These are phyloP conservation scores for Yamadazyma conglobata DNA, from an alignment of 1,139 yeast species.

Conservation along the genomic window DNA sequence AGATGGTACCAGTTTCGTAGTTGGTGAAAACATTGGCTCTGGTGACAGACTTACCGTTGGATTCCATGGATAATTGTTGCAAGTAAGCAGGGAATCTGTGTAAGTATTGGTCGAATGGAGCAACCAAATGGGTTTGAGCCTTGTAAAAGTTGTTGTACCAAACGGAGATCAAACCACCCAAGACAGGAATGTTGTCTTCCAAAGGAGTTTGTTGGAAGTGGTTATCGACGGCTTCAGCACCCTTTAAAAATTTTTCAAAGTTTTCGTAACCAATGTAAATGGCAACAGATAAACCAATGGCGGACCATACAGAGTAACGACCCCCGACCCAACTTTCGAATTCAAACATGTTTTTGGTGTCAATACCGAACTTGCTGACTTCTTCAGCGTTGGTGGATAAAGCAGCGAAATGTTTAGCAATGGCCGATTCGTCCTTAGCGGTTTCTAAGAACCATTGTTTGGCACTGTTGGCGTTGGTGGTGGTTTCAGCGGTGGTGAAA, in stretches of 20 bases:
- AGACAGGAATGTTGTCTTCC: constrained; percentile 85
- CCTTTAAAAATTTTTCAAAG: constrained; percentile 86
- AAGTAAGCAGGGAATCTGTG: constrained; percentile 99
- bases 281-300: constrained; percentile 94
- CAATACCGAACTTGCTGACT: constrained; percentile 93
- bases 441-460: constrained; percentile 84
- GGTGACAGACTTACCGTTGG: constrained; percentile 96
- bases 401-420: constrained; percentile 97
- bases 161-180: constrained; percentile 89
- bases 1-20: constrained; percentile 92
- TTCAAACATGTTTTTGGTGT: constrained; percentile 96
- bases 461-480: constrained; percentile 92
- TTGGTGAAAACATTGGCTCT: constrained; percentile 86
- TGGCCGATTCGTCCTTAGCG: constrained; percentile 66
- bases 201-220: constrained; percentile 83
- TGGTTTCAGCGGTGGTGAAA: constrained; percentile 97
- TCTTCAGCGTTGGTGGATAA: constrained; percentile 89
- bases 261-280: constrained; percentile 92
- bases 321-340: constrained; percentile 99
- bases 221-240: constrained; percentile 95
- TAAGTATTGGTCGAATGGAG: constrained; percentile 97
- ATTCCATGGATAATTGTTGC: constrained; percentile 98
- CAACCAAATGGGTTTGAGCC: constrained; percentile 97
- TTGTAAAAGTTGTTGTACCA: constrained; percentile 99
- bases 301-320: constrained; percentile 98